A percentile compares a stretch with the other conserved stretches of the same genome.
Evolutionary conservation across 192 early-diverging fungal species (phyloP).

Genomic region (Backusella psychrophila): DNA sequence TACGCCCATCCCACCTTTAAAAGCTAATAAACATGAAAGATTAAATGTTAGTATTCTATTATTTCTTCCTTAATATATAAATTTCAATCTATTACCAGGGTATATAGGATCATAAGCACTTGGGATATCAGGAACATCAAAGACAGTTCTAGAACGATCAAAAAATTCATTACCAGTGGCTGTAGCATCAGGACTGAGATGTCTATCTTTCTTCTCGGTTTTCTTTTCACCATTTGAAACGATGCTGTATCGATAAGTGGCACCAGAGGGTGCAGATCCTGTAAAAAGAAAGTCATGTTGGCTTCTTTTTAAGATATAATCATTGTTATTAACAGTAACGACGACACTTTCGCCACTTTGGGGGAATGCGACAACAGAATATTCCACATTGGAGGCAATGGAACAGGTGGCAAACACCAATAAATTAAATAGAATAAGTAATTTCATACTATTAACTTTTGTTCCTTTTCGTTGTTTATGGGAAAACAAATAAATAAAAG

Average conservation of each 20-base stretch:
- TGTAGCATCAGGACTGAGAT: background rate
- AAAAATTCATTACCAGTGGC: slow-evolving; percentile 42
- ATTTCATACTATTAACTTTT: background rate
- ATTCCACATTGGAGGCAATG: slow-evolving; percentile 14
- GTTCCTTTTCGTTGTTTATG: background rate
- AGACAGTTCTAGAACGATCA: slow-evolving; percentile 32
- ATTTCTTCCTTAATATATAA: background rate
- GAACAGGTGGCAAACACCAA: background rate
- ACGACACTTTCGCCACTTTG: slow-evolving; percentile 2
- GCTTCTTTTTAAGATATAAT: background rate
- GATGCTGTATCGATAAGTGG: slow-evolving; percentile 8
- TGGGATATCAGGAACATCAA: slow-evolving; percentile 29
- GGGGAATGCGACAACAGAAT: slow-evolving; percentile 23
- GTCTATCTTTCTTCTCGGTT: background rate
- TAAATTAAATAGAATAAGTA: background rate
- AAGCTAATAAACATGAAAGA: background rate
- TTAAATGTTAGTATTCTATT: background rate
- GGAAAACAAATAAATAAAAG: background rate
- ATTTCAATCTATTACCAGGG: slow-evolving; percentile 26
- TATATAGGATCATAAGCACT: slow-evolving; percentile 38
- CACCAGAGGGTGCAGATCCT: slow-evolving; percentile 12
- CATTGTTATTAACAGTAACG: slow-evolving; percentile 14
- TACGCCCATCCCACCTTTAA: slow-evolving; percentile 24
- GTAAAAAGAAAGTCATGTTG: background rate
- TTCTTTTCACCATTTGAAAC: background rate